A percentile compares a stretch with the other conserved stretches of the same genome.
phyloP scores from a whole-genome alignment of 148 eudicot species.

The Rheum nobile region DNA sequence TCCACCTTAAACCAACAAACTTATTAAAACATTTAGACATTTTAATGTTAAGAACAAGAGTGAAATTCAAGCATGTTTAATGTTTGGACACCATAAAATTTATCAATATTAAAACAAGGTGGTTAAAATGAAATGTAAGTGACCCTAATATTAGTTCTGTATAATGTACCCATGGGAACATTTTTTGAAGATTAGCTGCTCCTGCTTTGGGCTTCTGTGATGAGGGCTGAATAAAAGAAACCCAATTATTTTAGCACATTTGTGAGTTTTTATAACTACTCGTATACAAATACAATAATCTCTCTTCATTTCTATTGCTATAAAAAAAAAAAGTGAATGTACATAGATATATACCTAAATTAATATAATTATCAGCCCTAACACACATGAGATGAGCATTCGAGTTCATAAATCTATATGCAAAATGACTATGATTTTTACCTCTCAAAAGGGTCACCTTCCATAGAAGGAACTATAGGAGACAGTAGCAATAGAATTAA shows the following conservation, averaged over 20 bases:
- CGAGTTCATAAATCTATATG: not conserved
- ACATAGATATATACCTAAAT: not conserved
- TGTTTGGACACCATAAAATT: too few relatives aligned
- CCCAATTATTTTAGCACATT: too few relatives aligned
- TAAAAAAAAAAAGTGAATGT: not conserved
- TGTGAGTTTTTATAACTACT: not conserved
- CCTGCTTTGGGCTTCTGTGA: too few relatives aligned
- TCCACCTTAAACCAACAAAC: too few relatives aligned
- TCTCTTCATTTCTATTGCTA: not conserved
- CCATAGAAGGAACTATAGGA: conserved; percentile 23
- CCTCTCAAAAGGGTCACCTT: conserved; percentile 14
- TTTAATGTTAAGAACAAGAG: not conserved
- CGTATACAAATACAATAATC: not conserved
- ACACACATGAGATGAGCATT: not conserved
- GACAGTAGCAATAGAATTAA: conserved; percentile 24
- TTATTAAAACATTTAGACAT: too few relatives aligned
- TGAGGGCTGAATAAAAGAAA: too few relatives aligned
- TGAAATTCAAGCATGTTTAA: too few relatives aligned
- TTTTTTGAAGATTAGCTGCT: too few relatives aligned
- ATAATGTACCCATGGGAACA: too few relatives aligned
- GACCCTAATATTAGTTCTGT: too few relatives aligned
- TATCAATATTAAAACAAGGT: too few relatives aligned
- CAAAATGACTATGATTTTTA: not conserved
- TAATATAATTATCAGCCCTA: not conserved
- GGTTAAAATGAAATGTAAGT: too few relatives aligned